A percentile compares a stretch with the other conserved stretches of the same genome.
These are phyloP conservation scores for Botrytis aclada DNA, from an alignment of 2,329 filamentous ascomycete genomes.

Conservation along the genomic window DNA sequence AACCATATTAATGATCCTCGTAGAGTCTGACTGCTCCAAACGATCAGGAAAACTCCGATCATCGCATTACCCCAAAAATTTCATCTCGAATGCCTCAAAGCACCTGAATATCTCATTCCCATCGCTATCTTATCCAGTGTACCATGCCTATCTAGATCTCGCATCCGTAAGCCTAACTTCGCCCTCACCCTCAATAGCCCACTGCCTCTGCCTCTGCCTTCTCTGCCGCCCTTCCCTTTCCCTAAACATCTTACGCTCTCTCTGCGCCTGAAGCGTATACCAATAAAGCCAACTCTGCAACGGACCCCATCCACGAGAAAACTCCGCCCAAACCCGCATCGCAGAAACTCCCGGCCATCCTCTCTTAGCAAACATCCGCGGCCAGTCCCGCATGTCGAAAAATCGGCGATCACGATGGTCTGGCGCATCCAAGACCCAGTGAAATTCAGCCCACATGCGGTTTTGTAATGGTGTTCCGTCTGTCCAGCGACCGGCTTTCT, in stretches of 20 bases:
- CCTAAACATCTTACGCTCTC: background rate
- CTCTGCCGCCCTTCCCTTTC: background rate
- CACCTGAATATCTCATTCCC: background rate
- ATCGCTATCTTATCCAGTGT: background rate
- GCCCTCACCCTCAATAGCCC: background rate
- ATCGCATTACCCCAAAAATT: background rate
- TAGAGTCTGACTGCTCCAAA: background rate
- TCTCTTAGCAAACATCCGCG: background rate
- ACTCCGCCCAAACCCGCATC: background rate
- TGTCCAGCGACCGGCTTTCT: conserved; percentile 31
- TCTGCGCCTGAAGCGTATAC: background rate
- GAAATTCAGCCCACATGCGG: conserved; percentile 28
- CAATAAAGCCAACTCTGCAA: conserved; percentile 11
- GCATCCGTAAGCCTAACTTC: background rate
- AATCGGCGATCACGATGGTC: conserved; percentile 15
- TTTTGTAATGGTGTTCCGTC: conserved; percentile 28
- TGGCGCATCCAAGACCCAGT: conserved; percentile 29
- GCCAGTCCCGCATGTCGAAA: conserved; percentile 9
- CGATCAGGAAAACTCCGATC: background rate
- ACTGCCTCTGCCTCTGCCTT: background rate
- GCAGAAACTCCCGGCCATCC: background rate
- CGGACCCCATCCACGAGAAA: conserved; percentile 13
- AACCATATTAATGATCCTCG: background rate
- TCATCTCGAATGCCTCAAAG: background rate
- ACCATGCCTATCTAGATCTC: background rate